Evolutionary conservation across 2,329 filamentous ascomycete species (phyloP).

Genomic region (Penicillium nordicum): DNA sequence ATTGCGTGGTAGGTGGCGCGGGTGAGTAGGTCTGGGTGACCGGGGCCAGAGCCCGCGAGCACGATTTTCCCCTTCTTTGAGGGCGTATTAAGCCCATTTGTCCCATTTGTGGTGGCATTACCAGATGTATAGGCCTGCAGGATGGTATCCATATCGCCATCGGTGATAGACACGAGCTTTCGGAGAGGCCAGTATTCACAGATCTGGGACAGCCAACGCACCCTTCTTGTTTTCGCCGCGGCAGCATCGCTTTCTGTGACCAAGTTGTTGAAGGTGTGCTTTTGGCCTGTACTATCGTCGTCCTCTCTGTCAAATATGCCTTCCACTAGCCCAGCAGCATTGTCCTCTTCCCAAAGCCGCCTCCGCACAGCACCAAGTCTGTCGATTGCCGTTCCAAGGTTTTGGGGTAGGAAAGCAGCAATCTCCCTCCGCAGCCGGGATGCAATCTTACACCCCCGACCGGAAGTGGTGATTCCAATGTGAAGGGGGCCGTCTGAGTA

Average conservation of each 20-base stretch:
- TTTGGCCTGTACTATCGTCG: conserved; percentile 56
- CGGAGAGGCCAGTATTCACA: conserved; percentile 98
- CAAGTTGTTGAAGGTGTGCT: conserved; percentile 77
- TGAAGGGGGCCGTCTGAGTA: conserved; percentile 88
- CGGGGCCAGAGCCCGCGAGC: conserved; percentile 86
- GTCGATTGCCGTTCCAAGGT: conserved; percentile 73
- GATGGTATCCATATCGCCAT: conserved; percentile 72
- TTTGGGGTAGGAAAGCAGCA: conserved; percentile 69
- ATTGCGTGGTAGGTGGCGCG: conserved; percentile 53
- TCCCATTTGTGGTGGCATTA: conserved; percentile 20
- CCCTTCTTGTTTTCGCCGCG: conserved; percentile 72
- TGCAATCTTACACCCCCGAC: conserved; percentile 88
- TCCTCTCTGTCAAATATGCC: conserved; percentile 46
- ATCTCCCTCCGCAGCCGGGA: conserved; percentile 86
- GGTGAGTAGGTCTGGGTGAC: conserved; percentile 88
- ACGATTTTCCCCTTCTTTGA: conserved; percentile 66
- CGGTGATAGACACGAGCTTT: conserved; percentile 72
- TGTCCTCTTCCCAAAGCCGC: conserved; percentile 71
- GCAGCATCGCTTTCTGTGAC: conserved; percentile 69
- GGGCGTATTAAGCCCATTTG: conserved; percentile 8
- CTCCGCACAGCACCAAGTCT: conserved; percentile 70
- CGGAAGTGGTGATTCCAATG: conserved; percentile 92
- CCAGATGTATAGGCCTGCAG: conserved; percentile 64
- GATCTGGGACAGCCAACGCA: conserved; percentile 91
- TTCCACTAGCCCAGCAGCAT: conserved; percentile 48